Evolutionary conservation across 257 asterid genomes (phyloP).

Genomic region (Jaltomata sinuosa): DNA sequence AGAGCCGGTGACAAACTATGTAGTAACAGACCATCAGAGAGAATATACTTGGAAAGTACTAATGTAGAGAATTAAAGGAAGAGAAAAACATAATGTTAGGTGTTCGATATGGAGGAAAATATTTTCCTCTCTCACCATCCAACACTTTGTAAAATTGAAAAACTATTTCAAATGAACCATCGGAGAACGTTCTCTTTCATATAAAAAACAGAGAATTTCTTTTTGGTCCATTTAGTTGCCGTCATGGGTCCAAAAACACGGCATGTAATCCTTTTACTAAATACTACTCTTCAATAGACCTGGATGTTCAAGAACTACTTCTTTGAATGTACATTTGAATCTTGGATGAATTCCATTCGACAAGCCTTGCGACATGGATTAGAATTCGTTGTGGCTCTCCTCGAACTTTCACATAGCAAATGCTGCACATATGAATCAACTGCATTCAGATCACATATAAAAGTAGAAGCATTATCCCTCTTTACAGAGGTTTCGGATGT

Average conservation of each 20-base stretch:
- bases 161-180: background rate
- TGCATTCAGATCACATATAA: background rate
- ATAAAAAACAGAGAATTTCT: background rate
- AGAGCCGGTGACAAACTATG: background rate
- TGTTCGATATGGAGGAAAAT: background rate
- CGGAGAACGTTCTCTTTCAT: background rate
- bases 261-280: slow-evolving; percentile 22
- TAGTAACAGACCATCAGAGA: background rate
- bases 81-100: background rate
- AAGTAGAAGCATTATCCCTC: background rate
- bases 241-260: slow-evolving; percentile 3
- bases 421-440: slow-evolving; percentile 30
- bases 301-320: background rate
- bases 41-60: background rate
- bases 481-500: too few relatives aligned
- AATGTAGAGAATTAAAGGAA: background rate
- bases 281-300: slow-evolving; percentile 28
- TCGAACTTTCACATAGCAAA: slow-evolving; percentile 46
- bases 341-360: background rate
- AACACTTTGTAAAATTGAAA: background rate
- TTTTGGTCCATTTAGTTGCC: background rate
- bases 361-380: slow-evolving; percentile 17
- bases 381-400: slow-evolving; percentile 54
- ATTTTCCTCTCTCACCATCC: background rate
- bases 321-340: background rate